These are phyloP conservation scores for Penstemon newberryi DNA, from an alignment of 257 asterid species.

Conservation along the genomic window DNA sequence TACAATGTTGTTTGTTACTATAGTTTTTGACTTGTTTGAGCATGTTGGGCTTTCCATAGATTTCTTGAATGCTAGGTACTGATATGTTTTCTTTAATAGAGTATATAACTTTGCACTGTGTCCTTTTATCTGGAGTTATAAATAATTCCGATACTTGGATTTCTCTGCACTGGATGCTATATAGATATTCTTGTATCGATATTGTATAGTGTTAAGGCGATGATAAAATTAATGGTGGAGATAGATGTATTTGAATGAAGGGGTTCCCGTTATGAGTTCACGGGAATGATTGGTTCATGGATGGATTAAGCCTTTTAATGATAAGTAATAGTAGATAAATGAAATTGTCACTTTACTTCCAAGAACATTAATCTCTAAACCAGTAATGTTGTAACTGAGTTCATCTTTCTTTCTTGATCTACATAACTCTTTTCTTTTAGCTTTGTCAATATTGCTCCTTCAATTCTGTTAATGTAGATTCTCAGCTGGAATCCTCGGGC, in stretches of 20 bases:
- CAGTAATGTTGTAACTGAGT: constrained; percentile 16
- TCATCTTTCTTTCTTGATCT: background rate
- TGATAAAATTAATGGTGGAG: background rate
- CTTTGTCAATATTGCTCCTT: constrained; percentile 1
- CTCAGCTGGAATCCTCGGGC: constrained; percentile 94
- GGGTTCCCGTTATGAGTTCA: background rate
- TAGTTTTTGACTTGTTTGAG: background rate
- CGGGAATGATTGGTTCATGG: background rate
- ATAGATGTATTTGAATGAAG: background rate
- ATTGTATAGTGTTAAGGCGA: no score
- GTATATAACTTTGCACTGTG: no score
- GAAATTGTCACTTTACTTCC: no score
- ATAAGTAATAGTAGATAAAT: no score
- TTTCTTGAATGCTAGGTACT: constrained; percentile 2
- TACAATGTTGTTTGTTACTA: no score
- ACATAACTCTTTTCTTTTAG: background rate
- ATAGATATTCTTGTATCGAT: constrained; percentile 3
- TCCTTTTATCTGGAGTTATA: background rate
- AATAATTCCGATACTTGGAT: background rate
- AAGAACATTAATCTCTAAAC: constrained; percentile 4
- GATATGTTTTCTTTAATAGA: no score
- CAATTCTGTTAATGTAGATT: constrained; percentile 44
- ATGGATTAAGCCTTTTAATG: background rate
- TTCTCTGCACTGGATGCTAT: background rate
- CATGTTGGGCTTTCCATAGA: background rate